Conservation (phyloP, 1,284 basidiomycete species). For the Ganoderma meredithae region DNA sequence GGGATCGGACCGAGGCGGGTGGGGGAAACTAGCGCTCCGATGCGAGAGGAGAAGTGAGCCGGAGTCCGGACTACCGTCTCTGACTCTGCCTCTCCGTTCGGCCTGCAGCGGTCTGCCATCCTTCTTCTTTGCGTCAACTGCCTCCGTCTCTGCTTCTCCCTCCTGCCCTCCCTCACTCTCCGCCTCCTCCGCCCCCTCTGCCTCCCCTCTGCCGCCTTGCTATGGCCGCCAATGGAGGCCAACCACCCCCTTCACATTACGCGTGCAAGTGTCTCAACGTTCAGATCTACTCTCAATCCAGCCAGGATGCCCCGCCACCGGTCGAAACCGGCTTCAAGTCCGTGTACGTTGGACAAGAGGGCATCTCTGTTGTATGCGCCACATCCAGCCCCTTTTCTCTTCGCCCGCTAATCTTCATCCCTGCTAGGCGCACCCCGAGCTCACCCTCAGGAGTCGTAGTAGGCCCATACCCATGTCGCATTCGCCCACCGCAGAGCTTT, state of each 20-base stretch:
- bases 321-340: conserved; percentile 58
- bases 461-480: conserved; percentile 53
- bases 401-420: conserved; percentile 22
- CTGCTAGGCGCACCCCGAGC: conserved; percentile 67
- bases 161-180: conserved; percentile 14
- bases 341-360: conserved; percentile 71
- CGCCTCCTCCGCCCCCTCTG: background rate
- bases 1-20: conserved; percentile 31
- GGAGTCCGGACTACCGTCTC: conserved; percentile 4
- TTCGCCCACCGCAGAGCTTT: conserved; percentile 49
- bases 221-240: conserved; percentile 40
- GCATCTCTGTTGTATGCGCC: conserved; percentile 67
- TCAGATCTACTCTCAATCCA: conserved; percentile 49
- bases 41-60: conserved; percentile 5
- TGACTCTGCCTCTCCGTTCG: background rate
- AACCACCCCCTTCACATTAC: conserved; percentile 41
- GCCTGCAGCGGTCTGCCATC: background rate
- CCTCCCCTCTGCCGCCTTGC: conserved; percentile 23
- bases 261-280: conserved; percentile 80
- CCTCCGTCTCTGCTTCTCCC: conserved; percentile 18
- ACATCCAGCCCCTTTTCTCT: background rate
- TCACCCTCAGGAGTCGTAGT: conserved; percentile 71
- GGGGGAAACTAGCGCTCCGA: conserved; percentile 36
- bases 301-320: conserved; percentile 31
- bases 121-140: conserved; percentile 13